Conservation (phyloP, 2,329 filamentous ascomycete species). For the Cladosporium phlei region DNA sequence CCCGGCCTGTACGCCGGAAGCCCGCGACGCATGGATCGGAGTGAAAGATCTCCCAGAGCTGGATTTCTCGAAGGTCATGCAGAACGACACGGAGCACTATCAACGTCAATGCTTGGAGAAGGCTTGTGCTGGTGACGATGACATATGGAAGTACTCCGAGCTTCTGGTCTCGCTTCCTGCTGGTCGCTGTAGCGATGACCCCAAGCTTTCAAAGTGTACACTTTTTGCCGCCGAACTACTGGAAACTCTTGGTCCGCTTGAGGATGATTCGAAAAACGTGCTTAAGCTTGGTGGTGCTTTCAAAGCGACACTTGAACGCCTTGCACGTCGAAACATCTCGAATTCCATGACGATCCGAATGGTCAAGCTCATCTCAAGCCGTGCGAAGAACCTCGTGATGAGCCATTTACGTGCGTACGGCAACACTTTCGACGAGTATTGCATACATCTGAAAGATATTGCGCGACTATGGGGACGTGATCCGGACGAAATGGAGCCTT, state of each 20-base stretch:
- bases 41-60: conserved; percentile 3
- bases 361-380: background rate
- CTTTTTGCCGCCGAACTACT: conserved; percentile 7
- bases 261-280: background rate
- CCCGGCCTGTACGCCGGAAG: conserved; percentile 18
- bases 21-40: conserved; percentile 8
- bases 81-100: conserved; percentile 8
- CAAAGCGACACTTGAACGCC: background rate
- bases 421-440: no score
- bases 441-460: background rate
- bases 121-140: background rate
- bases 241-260: background rate
- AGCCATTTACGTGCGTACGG: no score
- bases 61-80: background rate
- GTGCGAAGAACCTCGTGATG: background rate
- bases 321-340: background rate
- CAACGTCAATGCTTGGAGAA: conserved; percentile 9
- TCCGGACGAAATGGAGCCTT: background rate
- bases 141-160: background rate
- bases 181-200: background rate
- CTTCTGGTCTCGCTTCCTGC: conserved; percentile 5
- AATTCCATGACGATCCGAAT: background rate
- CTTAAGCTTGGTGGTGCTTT: background rate
- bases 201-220: conserved; percentile 6
- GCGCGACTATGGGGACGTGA: conserved; percentile 1